Evolutionary conservation across 73 alveolate species (phyloP).

Genomic region (Tetrahymena malaccensis): DNA sequence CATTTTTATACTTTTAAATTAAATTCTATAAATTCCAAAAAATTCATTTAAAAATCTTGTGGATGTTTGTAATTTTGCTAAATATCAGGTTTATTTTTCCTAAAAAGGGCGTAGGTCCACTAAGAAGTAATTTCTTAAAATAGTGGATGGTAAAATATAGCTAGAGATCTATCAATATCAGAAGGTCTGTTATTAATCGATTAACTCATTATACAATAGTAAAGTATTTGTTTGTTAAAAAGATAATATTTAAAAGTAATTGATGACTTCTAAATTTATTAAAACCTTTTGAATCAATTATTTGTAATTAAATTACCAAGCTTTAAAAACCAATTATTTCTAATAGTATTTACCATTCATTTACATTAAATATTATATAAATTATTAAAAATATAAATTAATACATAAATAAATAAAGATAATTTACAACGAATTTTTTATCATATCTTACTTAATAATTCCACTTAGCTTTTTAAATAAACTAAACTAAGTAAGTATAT

Average conservation of each 20-base stretch:
- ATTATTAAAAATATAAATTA: no score
- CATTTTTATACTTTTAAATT: slow-evolving; percentile 11
- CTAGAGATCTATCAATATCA: slow-evolving; percentile 35
- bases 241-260: neutral
- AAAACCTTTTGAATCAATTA: neutral
- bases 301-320: neutral
- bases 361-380: neutral
- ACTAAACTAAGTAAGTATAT: no score
- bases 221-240: neutral
- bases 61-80: slow-evolving; percentile 10
- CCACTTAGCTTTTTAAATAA: no score
- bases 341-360: neutral
- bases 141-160: slow-evolving; percentile 31
- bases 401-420: no score
- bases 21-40: slow-evolving; percentile 14
- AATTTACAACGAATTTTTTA: neutral
- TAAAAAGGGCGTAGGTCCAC: neutral
- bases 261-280: neutral
- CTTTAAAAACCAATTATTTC: neutral
- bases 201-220: neutral
- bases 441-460: no score
- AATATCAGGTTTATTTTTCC: neutral
- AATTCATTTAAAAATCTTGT: slow-evolving; percentile 10
- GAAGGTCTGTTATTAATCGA: neutral
- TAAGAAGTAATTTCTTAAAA: slow-evolving; percentile 17